phyloP scores from a whole-genome alignment of 2,329 filamentous ascomycete species.

The Colletotrichum shisoi region DNA sequence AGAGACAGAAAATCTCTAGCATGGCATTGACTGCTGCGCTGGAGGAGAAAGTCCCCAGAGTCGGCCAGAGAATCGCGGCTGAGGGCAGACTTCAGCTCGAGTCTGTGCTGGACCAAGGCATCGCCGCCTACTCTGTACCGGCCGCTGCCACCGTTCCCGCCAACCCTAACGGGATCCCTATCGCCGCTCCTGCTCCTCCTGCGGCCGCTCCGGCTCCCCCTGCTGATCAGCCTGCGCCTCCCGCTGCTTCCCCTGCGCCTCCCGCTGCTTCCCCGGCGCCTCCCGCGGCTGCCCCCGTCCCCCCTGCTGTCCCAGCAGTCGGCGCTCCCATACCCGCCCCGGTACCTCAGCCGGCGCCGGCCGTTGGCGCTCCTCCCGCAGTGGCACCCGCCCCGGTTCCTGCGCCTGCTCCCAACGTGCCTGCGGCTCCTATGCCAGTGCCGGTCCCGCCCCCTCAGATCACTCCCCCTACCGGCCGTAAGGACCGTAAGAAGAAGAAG shows the following conservation, averaged over 20 bases:
- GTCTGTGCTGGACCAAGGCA: conserved; percentile 40
- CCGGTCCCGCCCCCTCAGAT: conserved; percentile 27
- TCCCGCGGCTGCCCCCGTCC: background rate
- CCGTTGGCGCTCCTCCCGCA: conserved; percentile 3
- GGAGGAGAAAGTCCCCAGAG: conserved; percentile 43
- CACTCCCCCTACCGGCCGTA: conserved; percentile 11
- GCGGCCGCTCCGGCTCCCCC: background rate
- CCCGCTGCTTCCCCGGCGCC: background rate
- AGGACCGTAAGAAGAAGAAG: conserved; percentile 28
- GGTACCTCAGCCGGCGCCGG: conserved; percentile 10
- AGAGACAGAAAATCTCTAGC: conserved; percentile 41
- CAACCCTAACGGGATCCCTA: background rate
- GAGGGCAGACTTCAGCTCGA: conserved; percentile 42
- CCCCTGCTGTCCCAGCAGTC: conserved; percentile 5
- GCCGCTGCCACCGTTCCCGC: conserved; percentile 14
- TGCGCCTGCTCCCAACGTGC: conserved; percentile 17
- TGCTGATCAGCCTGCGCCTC: background rate
- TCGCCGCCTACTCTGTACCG: conserved; percentile 38
- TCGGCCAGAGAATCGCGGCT: conserved; percentile 44
- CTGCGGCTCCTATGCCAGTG: conserved; percentile 2
- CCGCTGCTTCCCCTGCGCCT: conserved; percentile 8
- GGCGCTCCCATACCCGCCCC: background rate
- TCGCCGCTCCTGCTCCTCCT: background rate
- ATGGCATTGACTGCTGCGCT: conserved; percentile 42
- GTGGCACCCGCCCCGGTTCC: conserved; percentile 2